phyloP scores from a whole-genome alignment of 2,329 filamentous ascomycete genomes.

The Claviceps spartinae region DNA sequence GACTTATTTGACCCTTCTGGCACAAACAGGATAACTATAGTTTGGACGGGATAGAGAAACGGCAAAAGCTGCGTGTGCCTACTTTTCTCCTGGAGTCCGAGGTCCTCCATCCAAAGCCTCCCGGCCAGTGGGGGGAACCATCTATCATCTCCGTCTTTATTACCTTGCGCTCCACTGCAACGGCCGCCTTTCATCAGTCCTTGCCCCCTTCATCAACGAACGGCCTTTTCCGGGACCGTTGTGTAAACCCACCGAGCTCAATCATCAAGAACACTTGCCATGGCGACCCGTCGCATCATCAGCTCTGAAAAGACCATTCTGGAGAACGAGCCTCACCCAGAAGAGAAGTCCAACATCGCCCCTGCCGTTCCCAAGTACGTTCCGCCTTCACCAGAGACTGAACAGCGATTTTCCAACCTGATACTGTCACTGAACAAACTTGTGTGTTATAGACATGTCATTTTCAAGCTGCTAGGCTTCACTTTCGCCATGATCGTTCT shows the following conservation, averaged over 20 bases:
- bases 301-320: conserved; percentile 53
- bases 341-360: conserved; percentile 56
- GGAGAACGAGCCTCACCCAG: conserved; percentile 40
- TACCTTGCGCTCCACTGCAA: background rate
- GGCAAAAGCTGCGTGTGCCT: background rate
- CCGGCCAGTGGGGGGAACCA: background rate
- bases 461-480: conserved; percentile 80
- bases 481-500: conserved; percentile 81
- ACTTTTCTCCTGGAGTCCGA: background rate
- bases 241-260: background rate
- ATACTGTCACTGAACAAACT: too few relatives aligned
- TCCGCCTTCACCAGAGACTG: background rate
- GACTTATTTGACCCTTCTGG: background rate
- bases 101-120: background rate
- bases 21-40: background rate
- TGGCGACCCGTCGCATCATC: conserved; percentile 58
- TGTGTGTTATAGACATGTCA: conserved; percentile 49
- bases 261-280: conserved; percentile 21
- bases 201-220: background rate
- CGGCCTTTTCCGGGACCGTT: background rate
- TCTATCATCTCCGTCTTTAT: background rate
- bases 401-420: background rate
- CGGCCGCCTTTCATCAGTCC: background rate
- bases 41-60: background rate
- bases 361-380: conserved; percentile 67